phyloP scores from a whole-genome alignment of 805 yeast species.

The Kazachstania viticola region DNA sequence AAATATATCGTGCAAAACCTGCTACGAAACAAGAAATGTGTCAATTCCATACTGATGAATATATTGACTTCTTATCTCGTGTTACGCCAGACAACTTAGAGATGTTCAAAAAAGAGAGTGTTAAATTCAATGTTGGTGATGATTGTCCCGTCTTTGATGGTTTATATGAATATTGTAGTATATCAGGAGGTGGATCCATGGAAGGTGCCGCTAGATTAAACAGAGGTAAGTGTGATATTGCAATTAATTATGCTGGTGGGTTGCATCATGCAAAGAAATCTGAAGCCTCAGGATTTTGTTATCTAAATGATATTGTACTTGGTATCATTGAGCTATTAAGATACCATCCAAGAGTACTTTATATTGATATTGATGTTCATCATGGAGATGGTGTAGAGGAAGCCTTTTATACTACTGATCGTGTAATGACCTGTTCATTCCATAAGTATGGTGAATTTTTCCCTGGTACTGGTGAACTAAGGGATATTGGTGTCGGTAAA shows the following conservation, averaged over 20 bases:
- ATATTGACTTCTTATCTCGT: conserved; percentile 80
- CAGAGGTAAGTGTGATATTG: conserved; percentile 82
- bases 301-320: conserved; percentile 85
- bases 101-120: conserved; percentile 75
- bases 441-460: conserved; percentile 94
- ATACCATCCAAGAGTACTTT: conserved; percentile 84
- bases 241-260: conserved; percentile 95
- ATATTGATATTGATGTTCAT: conserved; percentile 89
- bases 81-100: conserved; percentile 90
- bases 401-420: conserved; percentile 86
- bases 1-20: conserved; percentile 91
- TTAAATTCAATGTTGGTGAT: conserved; percentile 82
- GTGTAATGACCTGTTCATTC: conserved; percentile 94
- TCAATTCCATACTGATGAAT: conserved; percentile 96
- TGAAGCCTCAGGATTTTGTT: conserved; percentile 93
- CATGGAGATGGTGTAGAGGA: conserved; percentile 99
- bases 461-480: conserved; percentile 93
- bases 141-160: conserved; percentile 96
- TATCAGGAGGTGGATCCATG: conserved; percentile 87
- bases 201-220: conserved; percentile 84
- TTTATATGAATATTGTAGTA: conserved; percentile 76
- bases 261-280: conserved; percentile 91
- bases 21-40: conserved; percentile 98
- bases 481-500: conserved; percentile 79
- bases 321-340: conserved; percentile 76